Percentiles rank a stretch among this genome's conserved stretches.
Conservation (phyloP, 371 early-diverging fungal species). For the Lichtheimia corymbifera region DNA sequence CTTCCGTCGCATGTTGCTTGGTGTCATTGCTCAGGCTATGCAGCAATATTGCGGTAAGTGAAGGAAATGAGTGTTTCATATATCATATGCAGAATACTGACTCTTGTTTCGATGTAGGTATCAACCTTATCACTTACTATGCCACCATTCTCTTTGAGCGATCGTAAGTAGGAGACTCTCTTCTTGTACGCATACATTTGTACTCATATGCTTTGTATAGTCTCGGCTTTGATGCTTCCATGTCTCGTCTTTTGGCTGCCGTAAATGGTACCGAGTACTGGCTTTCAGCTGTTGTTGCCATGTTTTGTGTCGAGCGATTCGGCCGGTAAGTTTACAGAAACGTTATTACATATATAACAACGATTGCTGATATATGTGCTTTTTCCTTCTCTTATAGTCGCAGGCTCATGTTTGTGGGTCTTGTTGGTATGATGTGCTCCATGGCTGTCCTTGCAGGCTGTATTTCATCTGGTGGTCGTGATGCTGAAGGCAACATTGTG, state of each 20-base stretch:
- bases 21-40: slow-evolving; percentile 44
- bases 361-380: no score
- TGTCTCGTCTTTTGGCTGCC: slow-evolving; percentile 20
- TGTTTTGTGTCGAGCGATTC: slow-evolving; percentile 18
- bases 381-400: slow-evolving; percentile 5
- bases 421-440: slow-evolving; percentile 19
- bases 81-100: no score
- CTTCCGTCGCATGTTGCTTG: slow-evolving; percentile 42
- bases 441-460: slow-evolving; percentile 17
- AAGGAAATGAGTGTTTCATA: no score
- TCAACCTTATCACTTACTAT: slow-evolving; percentile 9
- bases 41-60: slow-evolving; percentile 44
- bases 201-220: no score
- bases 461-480: slow-evolving; percentile 8
- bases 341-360: no score
- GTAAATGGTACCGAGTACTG: slow-evolving; percentile 23
- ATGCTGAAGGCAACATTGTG: slow-evolving; percentile 14
- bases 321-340: background rate
- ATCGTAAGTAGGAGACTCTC: background rate
- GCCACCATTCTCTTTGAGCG: slow-evolving; percentile 18
- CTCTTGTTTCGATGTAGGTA: no score
- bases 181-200: no score
- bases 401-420: slow-evolving; percentile 18
- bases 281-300: slow-evolving; percentile 23
- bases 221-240: slow-evolving; percentile 19